Conservation (phyloP, 1,284 basidiomycete species). For the Apiotrichum siamense region DNA sequence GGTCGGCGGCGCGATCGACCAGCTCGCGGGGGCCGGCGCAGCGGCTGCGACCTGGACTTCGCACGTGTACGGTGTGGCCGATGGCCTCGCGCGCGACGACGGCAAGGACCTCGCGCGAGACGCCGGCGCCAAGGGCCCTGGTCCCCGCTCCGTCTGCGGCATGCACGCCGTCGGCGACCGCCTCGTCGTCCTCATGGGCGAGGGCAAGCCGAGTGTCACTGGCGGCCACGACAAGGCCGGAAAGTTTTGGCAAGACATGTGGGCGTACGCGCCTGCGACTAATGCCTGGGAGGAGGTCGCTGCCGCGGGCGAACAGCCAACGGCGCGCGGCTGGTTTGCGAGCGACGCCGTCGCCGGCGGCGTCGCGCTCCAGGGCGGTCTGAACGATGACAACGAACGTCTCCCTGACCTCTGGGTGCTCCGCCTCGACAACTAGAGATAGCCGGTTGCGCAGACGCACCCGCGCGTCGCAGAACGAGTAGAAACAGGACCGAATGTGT, state of each 20-base stretch:
- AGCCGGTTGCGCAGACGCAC: too few species aligned
- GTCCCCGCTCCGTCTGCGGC: constrained; percentile 22
- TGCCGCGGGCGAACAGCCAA: constrained; percentile 12
- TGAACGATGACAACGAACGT: constrained; percentile 37
- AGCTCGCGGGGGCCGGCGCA: not conserved
- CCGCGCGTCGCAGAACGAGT: too few species aligned
- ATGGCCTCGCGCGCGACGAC: constrained; percentile 14
- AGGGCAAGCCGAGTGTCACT: constrained; percentile 28
- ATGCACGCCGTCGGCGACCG: constrained; percentile 13
- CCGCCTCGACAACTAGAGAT: too few species aligned
- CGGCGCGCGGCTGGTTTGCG: constrained; percentile 42
- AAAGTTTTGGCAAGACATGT: constrained; percentile 33
- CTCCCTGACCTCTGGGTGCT: constrained; percentile 38
- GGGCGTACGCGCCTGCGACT: constrained; percentile 16
- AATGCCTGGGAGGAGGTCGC: constrained; percentile 18
- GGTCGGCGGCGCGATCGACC: constrained; percentile 27
- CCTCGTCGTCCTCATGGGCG: constrained; percentile 21
- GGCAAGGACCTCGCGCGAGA: not conserved
- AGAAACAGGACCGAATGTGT: too few species aligned
- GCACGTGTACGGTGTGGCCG: constrained; percentile 4
- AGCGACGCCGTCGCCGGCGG: constrained; percentile 15
- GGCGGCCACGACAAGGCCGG: constrained; percentile 34
- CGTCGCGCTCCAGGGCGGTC: constrained; percentile 38
- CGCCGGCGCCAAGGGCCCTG: constrained; percentile 9
- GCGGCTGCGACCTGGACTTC: constrained; percentile 7